Evolutionary conservation across 1,284 basidiomycete genomes (phyloP), one percentile per base, ranked within the genome.

Genomic region (Apiotrichum montevideense): DNA sequence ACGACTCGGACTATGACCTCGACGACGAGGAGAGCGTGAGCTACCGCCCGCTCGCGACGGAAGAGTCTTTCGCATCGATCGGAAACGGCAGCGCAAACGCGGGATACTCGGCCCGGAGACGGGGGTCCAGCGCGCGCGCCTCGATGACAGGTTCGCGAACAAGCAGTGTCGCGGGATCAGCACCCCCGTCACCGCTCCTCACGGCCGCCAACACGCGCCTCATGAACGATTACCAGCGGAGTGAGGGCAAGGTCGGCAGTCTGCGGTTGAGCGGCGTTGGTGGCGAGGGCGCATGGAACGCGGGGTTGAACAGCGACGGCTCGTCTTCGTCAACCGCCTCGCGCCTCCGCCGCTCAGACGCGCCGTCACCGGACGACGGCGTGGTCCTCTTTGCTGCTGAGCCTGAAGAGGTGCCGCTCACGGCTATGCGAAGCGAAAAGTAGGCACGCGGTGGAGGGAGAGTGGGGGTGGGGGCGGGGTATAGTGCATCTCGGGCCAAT

Each of bases 21-120:
- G 50, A 51, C 13, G 54, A 56, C 21, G 63, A 65, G 35, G 57
- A 54, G 3, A 42, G 40, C 11, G 35, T 40, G 37, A 42, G 21
- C 32, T 62, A 62, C 49, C 51, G 42, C 3, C 46, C 54, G 5
- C 41, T 62, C n/a, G 45, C 56, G n/a, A 62, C 54, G 8, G 42
- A 50, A 3, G 50, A 49, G 10, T 6, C 10, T 11, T 42, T 49
- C 13, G 41, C 32, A 6, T 29, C 8, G 21, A 33, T n/a, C 37
- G 35, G 44, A 7, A 32, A 7, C 44, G 21, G 9, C 21, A 21
- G 21, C 5, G 15, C 44, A 7, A 32, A 21, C 21, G 44, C 7
- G 21, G 37, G 37, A 7, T 42, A 13, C n/a, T 14, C 41, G 10
- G 50, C 50, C 11, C 45, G 53, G 3, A 52, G 49, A 7, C 53